Evolutionary conservation across 805 yeast genomes (phyloP), one percentile per base, ranked within the genome.

Genomic region (Candida peoriensis): DNA sequence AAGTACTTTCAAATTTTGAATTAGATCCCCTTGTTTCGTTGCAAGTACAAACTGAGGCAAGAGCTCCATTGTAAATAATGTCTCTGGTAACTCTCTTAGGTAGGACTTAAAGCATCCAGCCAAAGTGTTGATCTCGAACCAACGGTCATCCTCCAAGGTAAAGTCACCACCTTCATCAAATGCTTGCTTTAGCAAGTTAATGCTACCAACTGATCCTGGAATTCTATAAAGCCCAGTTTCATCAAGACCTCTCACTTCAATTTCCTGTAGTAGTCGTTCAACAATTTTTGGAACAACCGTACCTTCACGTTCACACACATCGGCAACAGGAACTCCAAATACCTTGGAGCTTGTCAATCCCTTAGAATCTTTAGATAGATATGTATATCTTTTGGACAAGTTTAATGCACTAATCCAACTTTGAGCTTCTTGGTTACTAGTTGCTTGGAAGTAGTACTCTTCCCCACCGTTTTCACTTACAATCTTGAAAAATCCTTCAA

Each of bases 141-240:
- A 75, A 26, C 76, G 65, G 38, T 72, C 74, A 50, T 76, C 67
- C 44, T 68, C 70, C 44, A 72, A 50, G 5, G 74, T 63, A 33
- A 67, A 66, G 9, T 58, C 58, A 25, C 58, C 60, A 20, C 73
- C 74, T 35, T 72, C 74, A 41, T 71, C 78, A 50, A 77, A 76
- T 11, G 76, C 74, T 23, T 60, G 62, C 47, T 71, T 74, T 40
- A 76, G 57, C 5, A 69, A 61, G 33, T 74, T 71, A 29, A 76
- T 74, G 32, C 76, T 70, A 7, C 77, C 78, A 24, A 74, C 65
- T 8, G 81, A 75, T 5, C 82, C 83, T 1, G 81, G 76, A 22
- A 76, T 67, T 55, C 97, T 76, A 57, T 90, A 90, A 11, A 90
- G 66, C 13, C 97, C 97, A 35, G 86, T 84, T 54, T 89, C 97